Evolutionary conservation across 2,329 filamentous ascomycete species (phyloP).

Genomic region (Penicillium sp.): DNA sequence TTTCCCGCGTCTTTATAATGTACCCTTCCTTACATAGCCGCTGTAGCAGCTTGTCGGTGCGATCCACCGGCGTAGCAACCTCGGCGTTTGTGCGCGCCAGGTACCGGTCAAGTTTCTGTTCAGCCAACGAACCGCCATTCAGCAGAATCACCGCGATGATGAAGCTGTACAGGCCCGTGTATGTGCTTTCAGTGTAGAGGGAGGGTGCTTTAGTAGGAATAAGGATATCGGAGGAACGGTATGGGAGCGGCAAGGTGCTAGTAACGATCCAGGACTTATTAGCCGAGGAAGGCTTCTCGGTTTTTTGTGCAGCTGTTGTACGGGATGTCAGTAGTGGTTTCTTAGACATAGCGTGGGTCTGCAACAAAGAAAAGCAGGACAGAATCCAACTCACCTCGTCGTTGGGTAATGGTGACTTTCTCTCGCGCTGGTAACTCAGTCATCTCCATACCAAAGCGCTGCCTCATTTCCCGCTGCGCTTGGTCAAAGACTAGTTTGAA

Average conservation of each 20-base stretch:
- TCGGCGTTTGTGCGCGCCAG: constrained; percentile 74
- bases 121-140: constrained; percentile 69
- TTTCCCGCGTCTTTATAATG: constrained; percentile 71
- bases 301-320: constrained; percentile 50
- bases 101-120: constrained; percentile 75
- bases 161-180: constrained; percentile 77
- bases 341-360: background rate
- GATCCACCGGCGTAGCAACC: constrained; percentile 70
- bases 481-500: constrained; percentile 76
- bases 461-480: constrained; percentile 70
- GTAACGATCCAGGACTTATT: constrained; percentile 76
- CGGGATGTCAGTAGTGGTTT: background rate
- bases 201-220: constrained; percentile 67
- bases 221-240: constrained; percentile 66
- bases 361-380: constrained; percentile 4
- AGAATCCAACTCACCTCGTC: constrained; percentile 59
- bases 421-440: constrained; percentile 77
- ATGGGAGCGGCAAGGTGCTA: constrained; percentile 67
- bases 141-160: constrained; percentile 76
- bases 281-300: constrained; percentile 44
- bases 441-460: constrained; percentile 89
- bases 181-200: constrained; percentile 69
- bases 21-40: constrained; percentile 81
- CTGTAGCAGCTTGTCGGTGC: constrained; percentile 72
- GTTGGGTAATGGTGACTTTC: constrained; percentile 76